A percentile compares a stretch with the other conserved stretches of the same genome.
Conservation (phyloP, 2,329 filamentous ascomycete genomes). For the Cercospora sojina region DNA sequence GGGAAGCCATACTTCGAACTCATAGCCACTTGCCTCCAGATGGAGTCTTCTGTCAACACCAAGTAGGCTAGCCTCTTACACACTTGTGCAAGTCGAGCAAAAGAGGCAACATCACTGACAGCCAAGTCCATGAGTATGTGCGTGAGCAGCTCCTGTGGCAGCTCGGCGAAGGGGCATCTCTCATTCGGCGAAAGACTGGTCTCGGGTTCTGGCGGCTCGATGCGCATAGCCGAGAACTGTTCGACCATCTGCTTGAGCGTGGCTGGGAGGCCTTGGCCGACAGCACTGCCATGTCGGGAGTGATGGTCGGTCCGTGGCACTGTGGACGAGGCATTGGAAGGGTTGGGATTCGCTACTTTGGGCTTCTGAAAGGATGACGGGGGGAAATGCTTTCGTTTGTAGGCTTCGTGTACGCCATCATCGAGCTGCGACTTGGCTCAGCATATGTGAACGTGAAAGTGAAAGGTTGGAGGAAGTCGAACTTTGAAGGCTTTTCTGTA, state of each 20-base stretch:
- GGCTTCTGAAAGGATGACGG: conserved; percentile 53
- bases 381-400: conserved; percentile 89
- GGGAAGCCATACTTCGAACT: conserved; percentile 67
- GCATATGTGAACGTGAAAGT: conserved; percentile 21
- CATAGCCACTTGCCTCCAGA: conserved; percentile 74
- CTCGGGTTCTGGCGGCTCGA: conserved; percentile 64
- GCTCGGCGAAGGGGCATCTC: conserved; percentile 72
- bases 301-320: conserved; percentile 57
- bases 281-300: conserved; percentile 46
- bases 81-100: conserved; percentile 72
- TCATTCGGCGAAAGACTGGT: conserved; percentile 71
- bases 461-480: conserved; percentile 30
- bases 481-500: conserved; percentile 91
- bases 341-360: conserved; percentile 44
- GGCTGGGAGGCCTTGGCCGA: conserved; percentile 47
- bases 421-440: conserved; percentile 64
- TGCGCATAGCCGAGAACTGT: conserved; percentile 69
- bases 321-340: conserved; percentile 50
- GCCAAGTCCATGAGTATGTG: conserved; percentile 76
- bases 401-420: conserved; percentile 75
- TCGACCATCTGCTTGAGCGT: conserved; percentile 66
- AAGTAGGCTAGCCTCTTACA: conserved; percentile 87
- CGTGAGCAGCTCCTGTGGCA: conserved; percentile 82
- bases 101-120: conserved; percentile 70
- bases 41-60: conserved; percentile 75